These are phyloP conservation scores for Oxytropis ochrocephala DNA, from an alignment of 306 rosid species.

Conservation along the genomic window DNA sequence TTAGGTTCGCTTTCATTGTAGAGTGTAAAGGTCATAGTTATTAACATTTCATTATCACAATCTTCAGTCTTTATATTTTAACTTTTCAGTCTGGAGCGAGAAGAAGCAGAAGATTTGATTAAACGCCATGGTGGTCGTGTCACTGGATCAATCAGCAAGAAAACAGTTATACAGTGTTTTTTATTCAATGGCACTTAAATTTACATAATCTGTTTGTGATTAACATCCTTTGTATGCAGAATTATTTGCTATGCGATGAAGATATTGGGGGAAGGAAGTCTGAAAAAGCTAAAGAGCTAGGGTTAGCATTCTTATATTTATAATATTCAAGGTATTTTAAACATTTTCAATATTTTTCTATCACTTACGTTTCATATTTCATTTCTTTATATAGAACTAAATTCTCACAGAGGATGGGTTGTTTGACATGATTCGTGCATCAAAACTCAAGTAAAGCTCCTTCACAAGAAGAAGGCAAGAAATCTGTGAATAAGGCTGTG, in stretches of 20 bases:
- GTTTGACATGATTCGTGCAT: conserved; percentile 65
- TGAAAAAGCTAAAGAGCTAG: conserved; percentile 85
- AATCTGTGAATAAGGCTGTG: conserved; percentile 31
- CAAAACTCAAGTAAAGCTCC: conserved; percentile 50
- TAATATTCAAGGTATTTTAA: conserved; percentile 10
- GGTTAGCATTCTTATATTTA: conserved; percentile 46
- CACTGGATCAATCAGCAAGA: conserved; percentile 96
- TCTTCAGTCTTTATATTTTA: conserved; percentile 14
- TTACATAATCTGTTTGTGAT: conserved; percentile 9
- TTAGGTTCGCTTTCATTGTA: conserved; percentile 3
- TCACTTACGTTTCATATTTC: not conserved
- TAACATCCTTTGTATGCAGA: conserved; percentile 53
- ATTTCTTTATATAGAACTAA: conserved; percentile 43
- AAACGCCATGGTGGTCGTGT: conserved; percentile 94
- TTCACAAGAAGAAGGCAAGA: conserved; percentile 37
- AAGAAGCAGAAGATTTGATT: conserved; percentile 96
- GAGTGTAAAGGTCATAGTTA: not conserved
- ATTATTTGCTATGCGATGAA: conserved; percentile 86
- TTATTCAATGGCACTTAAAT: conserved; percentile 4
- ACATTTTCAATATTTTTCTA: not conserved
- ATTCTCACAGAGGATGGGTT: conserved; percentile 95
- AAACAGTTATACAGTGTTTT: conserved; percentile 51
- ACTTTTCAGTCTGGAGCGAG: conserved; percentile 78
- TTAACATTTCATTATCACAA: not conserved
- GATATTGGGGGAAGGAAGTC: conserved; percentile 95